Evolutionary conservation across 176 grass and related monocot species (phyloP), one percentile per base, ranked within the genome.

Genomic region (Pharus latifolius): DNA sequence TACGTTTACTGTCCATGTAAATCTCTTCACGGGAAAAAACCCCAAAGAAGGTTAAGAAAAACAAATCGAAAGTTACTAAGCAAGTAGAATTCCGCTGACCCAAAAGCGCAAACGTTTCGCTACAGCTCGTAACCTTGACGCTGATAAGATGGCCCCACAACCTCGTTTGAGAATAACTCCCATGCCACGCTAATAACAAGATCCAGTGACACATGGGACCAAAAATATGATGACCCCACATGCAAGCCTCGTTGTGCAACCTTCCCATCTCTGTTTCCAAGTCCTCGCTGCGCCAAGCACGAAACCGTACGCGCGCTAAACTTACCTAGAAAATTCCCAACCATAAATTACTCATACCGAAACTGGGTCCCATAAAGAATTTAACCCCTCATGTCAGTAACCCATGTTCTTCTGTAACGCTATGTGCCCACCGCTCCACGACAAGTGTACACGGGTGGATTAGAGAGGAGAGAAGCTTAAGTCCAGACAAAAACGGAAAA

Each of bases 391-490:
- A 1, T 47, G 83, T 80, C 83, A 75, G 70, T 3, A 14, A n/a
- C 0, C 42, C 5, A 56, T 9, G 33, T 56, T 48, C 22, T 0
- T 7, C 4, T 11, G 23, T 12, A 33, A 27, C 13, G 26, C 43
- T 3, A 48, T 7, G 52, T 28, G 18, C 33, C 70, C 72, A 80
- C 83, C 25, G 3, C 47, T 20, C 69, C 0, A 54, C 70, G 83
- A 80, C 76, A 85, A 75, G 63, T 80, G 70, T 55, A 38, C 46
- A 35, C 22, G 69, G 53, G 14, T 33, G 42, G 76, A 61, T 74
- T 74, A 74, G 82, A 74, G 25, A 29, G 15, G 60, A 64, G 33
- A 22, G 62, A 19, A 23, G 41, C 25, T 38, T 71, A 80, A 62
- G 78, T 56, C 56, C 63, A 64, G 57, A 75, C 49, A 63, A 47